phyloP scores from a whole-genome alignment of 805 yeast genomes.

The Spathaspora gorwiae region DNA sequence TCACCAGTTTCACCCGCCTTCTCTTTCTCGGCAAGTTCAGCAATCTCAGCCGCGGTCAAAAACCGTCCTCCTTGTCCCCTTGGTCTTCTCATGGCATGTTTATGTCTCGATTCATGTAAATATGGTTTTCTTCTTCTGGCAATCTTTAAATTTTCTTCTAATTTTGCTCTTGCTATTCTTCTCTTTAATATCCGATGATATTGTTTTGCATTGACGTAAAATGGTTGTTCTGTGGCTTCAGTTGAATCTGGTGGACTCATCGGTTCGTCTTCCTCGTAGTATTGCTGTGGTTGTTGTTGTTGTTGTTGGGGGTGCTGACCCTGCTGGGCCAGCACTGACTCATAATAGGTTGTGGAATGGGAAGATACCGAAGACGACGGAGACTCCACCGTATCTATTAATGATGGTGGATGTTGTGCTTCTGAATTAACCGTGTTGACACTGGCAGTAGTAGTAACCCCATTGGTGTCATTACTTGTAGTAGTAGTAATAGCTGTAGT shows the following conservation, averaged over 20 bases:
- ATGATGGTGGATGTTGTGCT: no score
- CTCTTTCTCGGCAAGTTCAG: conserved; percentile 30
- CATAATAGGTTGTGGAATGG: conserved; percentile 3
- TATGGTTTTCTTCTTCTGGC: conserved; percentile 92
- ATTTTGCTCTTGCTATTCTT: conserved; percentile 86
- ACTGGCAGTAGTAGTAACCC: no score
- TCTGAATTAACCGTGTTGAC: no score
- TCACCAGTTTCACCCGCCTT: conserved; percentile 29
- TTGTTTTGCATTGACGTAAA: conserved; percentile 96
- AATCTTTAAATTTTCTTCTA: conserved; percentile 83
- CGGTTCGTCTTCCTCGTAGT: conserved; percentile 6
- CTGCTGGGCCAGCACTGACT: conserved; percentile 1
- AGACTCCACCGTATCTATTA: neutral
- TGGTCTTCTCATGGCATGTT: conserved; percentile 98
- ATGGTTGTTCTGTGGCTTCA: conserved; percentile 68
- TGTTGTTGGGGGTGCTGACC: conserved; percentile 10
- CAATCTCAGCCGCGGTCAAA: conserved; percentile 77
- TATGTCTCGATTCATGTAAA: conserved; percentile 93
- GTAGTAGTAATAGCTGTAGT: no score
- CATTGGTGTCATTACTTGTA: no score
- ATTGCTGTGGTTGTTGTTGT: conserved; percentile 11
- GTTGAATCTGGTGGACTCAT: conserved; percentile 3
- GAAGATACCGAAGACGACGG: neutral
- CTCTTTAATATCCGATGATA: conserved; percentile 92
- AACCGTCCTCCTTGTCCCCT: conserved; percentile 99